Base-by-base conservation (phyloP, 306 rosid genomes). In the Biancaea sappan region DNA sequence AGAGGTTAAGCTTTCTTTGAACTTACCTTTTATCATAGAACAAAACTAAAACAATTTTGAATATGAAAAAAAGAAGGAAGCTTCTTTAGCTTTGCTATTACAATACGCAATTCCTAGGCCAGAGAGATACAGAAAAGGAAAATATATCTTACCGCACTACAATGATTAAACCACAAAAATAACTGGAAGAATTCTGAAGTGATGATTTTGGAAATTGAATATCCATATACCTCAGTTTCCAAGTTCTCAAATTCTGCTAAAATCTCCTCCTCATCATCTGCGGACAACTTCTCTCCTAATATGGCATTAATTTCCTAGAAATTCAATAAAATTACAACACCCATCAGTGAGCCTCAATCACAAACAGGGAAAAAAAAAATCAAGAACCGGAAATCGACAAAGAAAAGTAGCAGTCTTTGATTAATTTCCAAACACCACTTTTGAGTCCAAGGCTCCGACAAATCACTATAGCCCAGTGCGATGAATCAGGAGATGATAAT, bases 181-280 rank as follows among this genome's bases (percentile, higher is more conserved):
- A 56, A 51, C 7, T 48, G 65, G 48, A 64, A 74, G 6, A 80
- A 28, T 64, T 26, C 24, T 5, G 41, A 46, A 66, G 38, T 41
- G 61, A 75, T 32, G 6, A 44, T 13, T 13, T 15, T 44, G 50
- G 58, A 66, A 28, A 57, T 57, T 61, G 25, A 76, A 64, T 51
- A 72, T 72, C 34, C 15, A 72, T 78, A 40, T 77, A 91, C 97
- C 97, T 89, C 88, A 66, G 81, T 84, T 86, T 91, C 98, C 87
- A 91, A 83, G 82, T 87, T 78, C 32, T 83, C 96, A 66, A 91
- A 84, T 80, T 91, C 98, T 48, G 92, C 97, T 75, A 93, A 83
- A 81, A 93, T 80, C 48, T 91, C 97, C 46, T 93, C 97, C 79
- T 89, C 97, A 0, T 93, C 97, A 87, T 93, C 93, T 62, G 93